Evolutionary conservation across 768 basidiomycete genomes (phyloP).

Genomic region (Panaeolus papilionaceus): DNA sequence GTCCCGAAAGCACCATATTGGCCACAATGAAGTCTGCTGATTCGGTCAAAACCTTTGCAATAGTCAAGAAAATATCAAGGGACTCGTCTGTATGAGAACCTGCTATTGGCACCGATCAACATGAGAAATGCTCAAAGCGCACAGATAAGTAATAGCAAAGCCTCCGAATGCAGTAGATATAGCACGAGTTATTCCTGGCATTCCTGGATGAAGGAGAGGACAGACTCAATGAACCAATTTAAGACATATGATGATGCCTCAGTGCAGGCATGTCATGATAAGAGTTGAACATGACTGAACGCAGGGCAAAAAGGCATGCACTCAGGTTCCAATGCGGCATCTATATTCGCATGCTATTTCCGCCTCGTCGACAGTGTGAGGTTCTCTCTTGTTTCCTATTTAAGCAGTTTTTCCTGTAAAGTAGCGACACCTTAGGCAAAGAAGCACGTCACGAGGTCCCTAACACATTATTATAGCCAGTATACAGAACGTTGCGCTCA

Average conservation of each 20-base stretch:
- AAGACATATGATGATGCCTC: neutral
- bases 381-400: neutral
- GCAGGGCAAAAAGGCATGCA: neutral
- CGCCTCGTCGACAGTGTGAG: neutral
- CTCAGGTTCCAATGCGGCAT: neutral
- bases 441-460: neutral
- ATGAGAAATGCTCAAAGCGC: neutral
- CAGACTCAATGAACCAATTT: neutral
- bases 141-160: neutral
- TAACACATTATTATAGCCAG: neutral
- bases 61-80: neutral
- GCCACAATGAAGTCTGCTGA: neutral
- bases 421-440: neutral
- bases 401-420: neutral
- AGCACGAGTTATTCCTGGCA: neutral
- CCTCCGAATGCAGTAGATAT: neutral
- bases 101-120: slow-evolving; percentile 1
- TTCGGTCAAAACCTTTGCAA: neutral
- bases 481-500: neutral
- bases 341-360: neutral
- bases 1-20: neutral
- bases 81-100: neutral
- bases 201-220: neutral
- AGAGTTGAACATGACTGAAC: neutral
- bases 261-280: too few relatives aligned